Evolutionary conservation across 208 protist genomes (phyloP).

Genomic region (Acanthamoeba culbertsoni): DNA sequence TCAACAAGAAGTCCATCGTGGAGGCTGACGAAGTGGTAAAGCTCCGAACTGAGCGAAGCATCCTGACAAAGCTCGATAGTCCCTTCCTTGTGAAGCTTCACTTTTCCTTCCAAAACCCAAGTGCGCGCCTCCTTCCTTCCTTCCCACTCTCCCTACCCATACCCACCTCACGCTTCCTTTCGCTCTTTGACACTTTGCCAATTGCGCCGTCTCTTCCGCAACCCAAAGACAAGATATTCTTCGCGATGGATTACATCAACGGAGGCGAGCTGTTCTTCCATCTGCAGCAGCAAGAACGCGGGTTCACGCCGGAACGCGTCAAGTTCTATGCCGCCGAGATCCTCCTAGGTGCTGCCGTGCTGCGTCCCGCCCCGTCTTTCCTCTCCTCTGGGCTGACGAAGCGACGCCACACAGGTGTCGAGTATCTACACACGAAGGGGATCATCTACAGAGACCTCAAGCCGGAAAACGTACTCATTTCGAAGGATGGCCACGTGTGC

Average conservation of each 20-base stretch:
- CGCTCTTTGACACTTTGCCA: too few relatives aligned
- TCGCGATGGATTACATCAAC: constrained; percentile 85
- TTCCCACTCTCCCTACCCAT: background rate
- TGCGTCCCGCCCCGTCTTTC: background rate
- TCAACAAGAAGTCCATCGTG: constrained; percentile 80
- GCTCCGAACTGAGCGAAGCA: constrained; percentile 78
- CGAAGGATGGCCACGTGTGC: constrained; percentile 68
- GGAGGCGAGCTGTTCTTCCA: constrained; percentile 94
- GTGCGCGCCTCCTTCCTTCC: background rate
- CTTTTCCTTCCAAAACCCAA: constrained; percentile 81
- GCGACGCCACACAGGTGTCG: constrained; percentile 52
- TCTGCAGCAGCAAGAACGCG: constrained; percentile 82
- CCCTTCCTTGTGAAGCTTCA: constrained; percentile 90
- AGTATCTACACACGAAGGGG: constrained; percentile 78
- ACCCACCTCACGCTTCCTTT: background rate
- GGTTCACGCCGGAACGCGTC: constrained; percentile 8
- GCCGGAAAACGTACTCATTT: background rate
- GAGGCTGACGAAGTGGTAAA: constrained; percentile 70
- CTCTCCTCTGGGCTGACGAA: background rate
- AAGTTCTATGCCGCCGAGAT: constrained; percentile 78
- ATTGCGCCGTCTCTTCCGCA: background rate
- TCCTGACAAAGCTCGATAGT: constrained; percentile 73
- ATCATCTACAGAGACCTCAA: constrained; percentile 76
- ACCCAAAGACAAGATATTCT: background rate
- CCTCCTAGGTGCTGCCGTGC: constrained; percentile 64